Conservation (phyloP, 2,329 filamentous ascomycete species). For the Ophiosphaerella korrae region DNA sequence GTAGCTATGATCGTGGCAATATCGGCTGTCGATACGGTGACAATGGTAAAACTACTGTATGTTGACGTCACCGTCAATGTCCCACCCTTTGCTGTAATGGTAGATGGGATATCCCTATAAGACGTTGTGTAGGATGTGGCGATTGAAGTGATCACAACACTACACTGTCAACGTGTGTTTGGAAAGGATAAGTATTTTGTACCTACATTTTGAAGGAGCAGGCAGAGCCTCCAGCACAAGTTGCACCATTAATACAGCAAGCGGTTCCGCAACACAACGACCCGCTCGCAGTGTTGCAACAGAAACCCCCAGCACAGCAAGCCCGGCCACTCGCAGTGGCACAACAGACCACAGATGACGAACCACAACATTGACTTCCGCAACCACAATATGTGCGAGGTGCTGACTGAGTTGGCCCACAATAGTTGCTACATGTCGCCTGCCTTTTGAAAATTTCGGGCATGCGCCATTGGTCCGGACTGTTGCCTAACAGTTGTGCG, state of each 20-base stretch:
- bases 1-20: not conserved
- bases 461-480: not conserved
- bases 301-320: not conserved
- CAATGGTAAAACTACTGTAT: not conserved
- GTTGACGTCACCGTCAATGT: not conserved
- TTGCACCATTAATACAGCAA: not conserved
- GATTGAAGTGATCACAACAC: not conserved
- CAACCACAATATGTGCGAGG: not conserved
- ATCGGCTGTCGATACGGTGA: not conserved
- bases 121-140: not conserved
- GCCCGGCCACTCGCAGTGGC: not conserved
- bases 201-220: not conserved
- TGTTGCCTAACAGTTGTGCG: not conserved
- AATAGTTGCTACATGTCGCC: not conserved
- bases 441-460: constrained; percentile 1
- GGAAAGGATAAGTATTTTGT: not conserved
- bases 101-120: not conserved
- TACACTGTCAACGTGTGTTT: not conserved
- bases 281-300: not conserved
- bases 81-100: not conserved
- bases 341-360: not conserved
- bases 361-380: not conserved
- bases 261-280: not conserved
- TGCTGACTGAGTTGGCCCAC: not conserved
- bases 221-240: not conserved